These are phyloP conservation scores for Boletus pseudo-olivaceus DNA, from an alignment of 768 basidiomycete genomes.

Conservation along the genomic window DNA sequence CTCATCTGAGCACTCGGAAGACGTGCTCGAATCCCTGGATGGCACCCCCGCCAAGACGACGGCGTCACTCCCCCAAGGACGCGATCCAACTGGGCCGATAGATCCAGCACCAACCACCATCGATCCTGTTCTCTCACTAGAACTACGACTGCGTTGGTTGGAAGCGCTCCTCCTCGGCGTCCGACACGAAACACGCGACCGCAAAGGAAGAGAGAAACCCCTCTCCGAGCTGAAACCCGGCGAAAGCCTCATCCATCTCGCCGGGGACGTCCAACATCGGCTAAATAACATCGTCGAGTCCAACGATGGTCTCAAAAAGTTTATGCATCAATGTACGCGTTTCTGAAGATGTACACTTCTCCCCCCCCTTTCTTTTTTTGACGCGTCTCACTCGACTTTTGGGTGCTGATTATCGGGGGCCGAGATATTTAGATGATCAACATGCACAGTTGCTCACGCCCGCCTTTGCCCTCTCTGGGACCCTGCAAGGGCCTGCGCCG, in stretches of 20 bases:
- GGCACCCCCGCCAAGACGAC: conserved; percentile 16
- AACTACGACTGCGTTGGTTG: conserved; percentile 74
- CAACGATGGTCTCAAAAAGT: conserved; percentile 70
- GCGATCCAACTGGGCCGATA: conserved; percentile 2
- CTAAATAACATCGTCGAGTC: conserved; percentile 56
- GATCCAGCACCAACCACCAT: conserved; percentile 33
- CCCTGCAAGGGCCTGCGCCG: conserved; percentile 45
- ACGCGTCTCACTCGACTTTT: not conserved
- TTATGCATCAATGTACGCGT: conserved; percentile 69
- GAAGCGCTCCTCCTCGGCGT: conserved; percentile 74
- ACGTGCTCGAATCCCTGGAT: conserved; percentile 21
- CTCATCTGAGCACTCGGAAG: conserved; percentile 13
- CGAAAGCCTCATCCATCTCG: conserved; percentile 55
- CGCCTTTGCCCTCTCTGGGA: conserved; percentile 69
- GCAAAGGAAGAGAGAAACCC: conserved; percentile 34
- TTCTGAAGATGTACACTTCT: not conserved
- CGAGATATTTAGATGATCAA: conserved; percentile 55
- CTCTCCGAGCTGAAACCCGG: conserved; percentile 43
- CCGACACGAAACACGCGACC: conserved; percentile 44
- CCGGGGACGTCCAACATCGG: conserved; percentile 57
- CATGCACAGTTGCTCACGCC: conserved; percentile 73
- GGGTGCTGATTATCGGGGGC: not conserved
- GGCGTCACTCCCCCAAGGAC: conserved; percentile 4
- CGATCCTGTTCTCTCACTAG: conserved; percentile 64
- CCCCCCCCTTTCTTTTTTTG: not conserved